Conservation (phyloP, 352 stramenopile genomes). For the Phytopythium litorale region DNA sequence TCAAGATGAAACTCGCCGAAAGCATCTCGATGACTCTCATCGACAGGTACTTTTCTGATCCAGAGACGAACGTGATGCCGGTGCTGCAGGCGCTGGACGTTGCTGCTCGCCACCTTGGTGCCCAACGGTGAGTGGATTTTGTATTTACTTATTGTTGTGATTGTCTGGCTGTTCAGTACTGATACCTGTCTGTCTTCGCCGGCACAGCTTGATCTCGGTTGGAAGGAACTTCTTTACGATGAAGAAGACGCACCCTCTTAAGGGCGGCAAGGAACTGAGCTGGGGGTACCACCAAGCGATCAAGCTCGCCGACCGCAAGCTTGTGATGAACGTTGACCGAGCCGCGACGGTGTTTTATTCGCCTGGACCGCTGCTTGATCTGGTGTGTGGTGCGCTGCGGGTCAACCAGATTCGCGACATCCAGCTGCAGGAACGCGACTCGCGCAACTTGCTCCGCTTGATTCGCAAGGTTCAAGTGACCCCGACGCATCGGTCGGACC, state of each 20-base stretch:
- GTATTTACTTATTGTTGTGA: background rate
- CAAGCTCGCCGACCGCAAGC: conserved; percentile 39
- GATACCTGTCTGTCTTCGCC: background rate
- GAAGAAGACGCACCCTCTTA: conserved; percentile 49
- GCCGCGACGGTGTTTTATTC: conserved; percentile 69
- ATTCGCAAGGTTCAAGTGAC: conserved; percentile 54
- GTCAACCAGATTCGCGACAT: conserved; percentile 30
- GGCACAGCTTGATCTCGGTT: conserved; percentile 40
- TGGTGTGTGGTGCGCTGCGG: conserved; percentile 40
- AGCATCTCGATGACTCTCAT: conserved; percentile 44
- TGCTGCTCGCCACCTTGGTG: conserved; percentile 51
- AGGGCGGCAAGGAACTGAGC: conserved; percentile 63
- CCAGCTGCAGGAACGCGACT: conserved; percentile 28
- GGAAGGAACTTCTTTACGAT: conserved; percentile 73
- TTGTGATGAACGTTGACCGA: conserved; percentile 74
- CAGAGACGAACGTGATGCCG: conserved; percentile 55
- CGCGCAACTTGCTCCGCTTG: conserved; percentile 23
- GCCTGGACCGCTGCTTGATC: conserved; percentile 43
- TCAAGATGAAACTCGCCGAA: conserved; percentile 68
- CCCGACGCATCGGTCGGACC: conserved; percentile 57
- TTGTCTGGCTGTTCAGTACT: background rate
- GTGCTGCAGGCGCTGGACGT: conserved; percentile 72
- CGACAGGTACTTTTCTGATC: conserved; percentile 45
- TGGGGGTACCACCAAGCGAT: conserved; percentile 77
- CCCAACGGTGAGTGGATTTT: conserved; percentile 16